These are phyloP conservation scores for Boletus vermiculosoides DNA, from an alignment of 768 basidiomycete species.

Conservation along the genomic window DNA sequence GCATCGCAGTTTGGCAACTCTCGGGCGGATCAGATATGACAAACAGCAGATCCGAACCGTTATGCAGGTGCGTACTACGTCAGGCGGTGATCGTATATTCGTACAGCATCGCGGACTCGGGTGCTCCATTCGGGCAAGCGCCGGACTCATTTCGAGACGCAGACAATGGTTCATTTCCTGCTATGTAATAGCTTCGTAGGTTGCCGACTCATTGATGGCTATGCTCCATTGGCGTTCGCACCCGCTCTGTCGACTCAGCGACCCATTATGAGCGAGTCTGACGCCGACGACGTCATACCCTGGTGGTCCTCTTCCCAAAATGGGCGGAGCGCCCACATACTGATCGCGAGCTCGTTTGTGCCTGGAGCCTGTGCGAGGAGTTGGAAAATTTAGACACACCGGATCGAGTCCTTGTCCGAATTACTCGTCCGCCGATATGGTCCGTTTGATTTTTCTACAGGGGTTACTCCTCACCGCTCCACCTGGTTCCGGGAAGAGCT, in stretches of 20 bases:
- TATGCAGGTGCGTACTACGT: conserved; percentile 34
- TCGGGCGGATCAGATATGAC: conserved; percentile 48
- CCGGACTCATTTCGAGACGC: background rate
- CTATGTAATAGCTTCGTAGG: background rate
- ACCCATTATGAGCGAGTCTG: background rate
- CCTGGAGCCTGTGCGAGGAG: background rate
- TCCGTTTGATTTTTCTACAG: background rate
- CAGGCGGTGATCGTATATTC: background rate
- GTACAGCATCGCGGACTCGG: background rate
- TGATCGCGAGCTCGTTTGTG: background rate
- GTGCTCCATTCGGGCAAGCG: background rate
- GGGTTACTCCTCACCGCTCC: background rate
- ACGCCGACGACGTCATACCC: conserved; percentile 15
- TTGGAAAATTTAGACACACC: conserved; percentile 40
- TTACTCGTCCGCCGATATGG: no score
- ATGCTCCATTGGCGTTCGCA: conserved; percentile 47
- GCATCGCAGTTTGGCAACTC: conserved; percentile 43
- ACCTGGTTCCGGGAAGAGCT: background rate
- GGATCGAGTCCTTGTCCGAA: background rate
- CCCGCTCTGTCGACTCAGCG: conserved; percentile 17
- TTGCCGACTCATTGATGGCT: background rate
- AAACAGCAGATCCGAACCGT: conserved; percentile 53
- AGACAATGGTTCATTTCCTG: background rate
- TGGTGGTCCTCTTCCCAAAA: conserved; percentile 8
- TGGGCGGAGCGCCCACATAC: background rate